Conservation (phyloP, 1,284 basidiomycete species). For the Cryptococcus sp. region DNA sequence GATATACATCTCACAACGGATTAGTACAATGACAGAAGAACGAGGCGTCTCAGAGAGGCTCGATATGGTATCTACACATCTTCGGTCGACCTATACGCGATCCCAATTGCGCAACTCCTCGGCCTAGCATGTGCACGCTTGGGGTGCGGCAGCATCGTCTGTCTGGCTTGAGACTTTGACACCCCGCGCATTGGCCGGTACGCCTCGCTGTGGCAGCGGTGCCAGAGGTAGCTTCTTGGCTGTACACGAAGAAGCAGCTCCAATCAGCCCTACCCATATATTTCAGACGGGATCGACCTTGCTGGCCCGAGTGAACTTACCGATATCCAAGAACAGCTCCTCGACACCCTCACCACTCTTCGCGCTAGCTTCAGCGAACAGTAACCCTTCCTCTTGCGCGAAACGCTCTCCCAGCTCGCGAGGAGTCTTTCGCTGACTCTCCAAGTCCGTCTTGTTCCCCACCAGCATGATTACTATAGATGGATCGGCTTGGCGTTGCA, state of each 20-base stretch:
- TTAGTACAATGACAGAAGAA: too few relatives aligned
- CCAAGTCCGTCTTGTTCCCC: constrained; percentile 91
- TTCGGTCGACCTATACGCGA: too few relatives aligned
- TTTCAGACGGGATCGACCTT: neutral
- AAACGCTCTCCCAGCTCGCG: constrained; percentile 88
- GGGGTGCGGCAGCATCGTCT: constrained; percentile 22
- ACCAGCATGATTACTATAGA: constrained; percentile 94
- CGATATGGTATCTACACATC: too few relatives aligned
- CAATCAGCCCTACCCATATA: neutral
- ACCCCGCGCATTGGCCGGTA: constrained; percentile 26
- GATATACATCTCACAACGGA: too few relatives aligned
- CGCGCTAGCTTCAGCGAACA: constrained; percentile 96
- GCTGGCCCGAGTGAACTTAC: constrained; percentile 25
- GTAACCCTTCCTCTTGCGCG: constrained; percentile 88
- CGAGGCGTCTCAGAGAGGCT: too few relatives aligned
- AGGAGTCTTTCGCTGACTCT: constrained; percentile 68
- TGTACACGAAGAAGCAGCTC: constrained; percentile 10
- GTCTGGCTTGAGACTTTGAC: constrained; percentile 40
- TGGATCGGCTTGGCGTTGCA: constrained; percentile 95
- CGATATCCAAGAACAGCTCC: constrained; percentile 82
- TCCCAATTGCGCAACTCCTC: too few relatives aligned
- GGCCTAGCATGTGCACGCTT: constrained; percentile 36
- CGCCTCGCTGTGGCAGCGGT: constrained; percentile 27
- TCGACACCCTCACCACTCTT: constrained; percentile 89
- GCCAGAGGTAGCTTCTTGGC: constrained; percentile 49